Base-by-base conservation (phyloP, 2,329 filamentous ascomycete genomes). In the Penicillium decumbens region DNA sequence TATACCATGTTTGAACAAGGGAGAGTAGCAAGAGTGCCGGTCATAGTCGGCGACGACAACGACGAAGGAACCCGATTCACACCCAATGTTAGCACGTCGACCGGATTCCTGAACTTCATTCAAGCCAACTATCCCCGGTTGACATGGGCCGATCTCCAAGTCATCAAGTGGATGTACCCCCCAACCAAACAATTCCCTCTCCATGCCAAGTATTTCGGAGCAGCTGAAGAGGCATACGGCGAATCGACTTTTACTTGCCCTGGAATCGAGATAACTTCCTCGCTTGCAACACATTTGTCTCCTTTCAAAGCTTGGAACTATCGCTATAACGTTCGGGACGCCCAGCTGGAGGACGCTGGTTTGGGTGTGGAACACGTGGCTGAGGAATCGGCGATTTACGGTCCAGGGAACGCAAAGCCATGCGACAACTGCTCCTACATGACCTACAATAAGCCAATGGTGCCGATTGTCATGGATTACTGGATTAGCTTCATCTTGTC, bases 41-140 rank as follows among this genome's bases (percentile, higher is more conserved):
- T 74, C 0, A 76, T 82, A 23, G 75, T 71, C 48, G 75, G 45
- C 23, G 70, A 72, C 52, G 63, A 67, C 10, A 71, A 70, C 3
- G 64, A 75, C 44, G 69, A 72, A 41, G 68, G 70, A 6, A 60
- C 61, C 39, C 57, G 51, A 33, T 71, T 71, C 50, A 79, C 80
- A 0, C 59, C 62, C n/a, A 66, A 64, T 39, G 75, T 78, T 1
- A 67, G 68, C 38, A 77, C 70, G 12, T 58, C 71, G 4, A 64
- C 59, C 1, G 64, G 78, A 29, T 76, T 76, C 61, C 69, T 79
- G 58, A 64, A 64, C 8, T 83, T 81, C 60, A 62, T 84, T 1
- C 70, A 73, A 38, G 62, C 75, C 47, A 76, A 84, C 51, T 83
- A 78, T 55, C 77, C 80, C 0, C 70, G 70, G 35, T 63, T 85